phyloP scores from a whole-genome alignment of 768 basidiomycete genomes.

The Termitomyces sp. region DNA sequence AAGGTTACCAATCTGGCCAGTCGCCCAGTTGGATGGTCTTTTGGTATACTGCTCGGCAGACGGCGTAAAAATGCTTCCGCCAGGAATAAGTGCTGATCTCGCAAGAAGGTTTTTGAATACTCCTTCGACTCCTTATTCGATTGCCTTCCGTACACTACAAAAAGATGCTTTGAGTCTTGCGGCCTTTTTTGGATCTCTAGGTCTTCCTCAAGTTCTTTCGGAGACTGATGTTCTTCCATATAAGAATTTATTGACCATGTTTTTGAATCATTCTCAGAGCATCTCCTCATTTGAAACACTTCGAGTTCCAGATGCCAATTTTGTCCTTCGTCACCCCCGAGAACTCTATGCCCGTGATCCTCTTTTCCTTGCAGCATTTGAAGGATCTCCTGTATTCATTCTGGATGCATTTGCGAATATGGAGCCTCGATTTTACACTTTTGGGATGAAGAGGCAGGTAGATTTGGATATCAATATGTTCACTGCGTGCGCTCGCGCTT shows the following conservation, averaged over 20 bases:
- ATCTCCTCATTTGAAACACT: conserved; percentile 9
- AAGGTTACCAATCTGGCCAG: conserved; percentile 22
- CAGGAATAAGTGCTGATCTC: conserved; percentile 7
- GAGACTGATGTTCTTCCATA: not conserved
- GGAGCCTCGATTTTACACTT: conserved; percentile 18
- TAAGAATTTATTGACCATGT: not conserved
- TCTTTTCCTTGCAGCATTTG: conserved; percentile 31
- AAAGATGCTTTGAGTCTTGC: not conserved
- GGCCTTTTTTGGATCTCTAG: not conserved
- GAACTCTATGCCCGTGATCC: conserved; percentile 28
- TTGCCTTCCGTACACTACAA: not conserved
- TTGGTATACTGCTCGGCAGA: conserved; percentile 8
- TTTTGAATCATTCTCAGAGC: not conserved
- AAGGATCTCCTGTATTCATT: conserved; percentile 25
- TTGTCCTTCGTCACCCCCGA: conserved; percentile 17
- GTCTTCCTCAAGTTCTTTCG: conserved; percentile 6
- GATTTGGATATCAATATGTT: conserved; percentile 29
- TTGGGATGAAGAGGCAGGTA: conserved; percentile 25
- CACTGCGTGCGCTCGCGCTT: conserved; percentile 25
- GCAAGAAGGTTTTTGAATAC: conserved; percentile 2
- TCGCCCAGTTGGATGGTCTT: conserved; percentile 21
- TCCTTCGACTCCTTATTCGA: not conserved
- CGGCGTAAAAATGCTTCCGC: conserved; percentile 18
- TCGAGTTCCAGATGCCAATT: conserved; percentile 27
- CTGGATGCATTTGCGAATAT: conserved; percentile 21